phyloP scores from a whole-genome alignment of 1,284 basidiomycete species.

The Amylostereum areolatum region DNA sequence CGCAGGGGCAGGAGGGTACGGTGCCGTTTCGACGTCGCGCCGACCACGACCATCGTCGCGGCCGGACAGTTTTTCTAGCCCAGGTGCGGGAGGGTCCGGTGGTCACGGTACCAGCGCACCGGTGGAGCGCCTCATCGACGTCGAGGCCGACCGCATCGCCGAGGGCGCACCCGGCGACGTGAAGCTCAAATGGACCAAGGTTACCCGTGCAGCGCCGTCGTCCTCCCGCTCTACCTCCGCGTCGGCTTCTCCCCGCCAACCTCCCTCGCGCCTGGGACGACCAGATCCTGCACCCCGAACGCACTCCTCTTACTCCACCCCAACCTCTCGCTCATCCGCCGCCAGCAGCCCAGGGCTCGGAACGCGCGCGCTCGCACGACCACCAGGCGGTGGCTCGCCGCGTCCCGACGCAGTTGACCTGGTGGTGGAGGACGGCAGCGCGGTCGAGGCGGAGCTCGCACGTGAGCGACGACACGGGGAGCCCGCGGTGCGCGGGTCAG shows the following conservation, averaged over 20 bases:
- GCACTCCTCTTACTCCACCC: not conserved
- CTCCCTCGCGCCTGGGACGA: constrained; percentile 6
- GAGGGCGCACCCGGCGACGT: constrained; percentile 29
- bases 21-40: constrained; percentile 9
- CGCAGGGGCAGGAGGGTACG: constrained; percentile 33
- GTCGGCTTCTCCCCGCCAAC: constrained; percentile 1
- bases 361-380: constrained; percentile 28
- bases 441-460: constrained; percentile 42
- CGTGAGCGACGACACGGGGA: constrained; percentile 51
- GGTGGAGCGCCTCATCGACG: constrained; percentile 30
- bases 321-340: constrained; percentile 1
- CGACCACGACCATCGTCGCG: too few relatives aligned
- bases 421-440: constrained; percentile 56
- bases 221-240: not conserved
- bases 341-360: constrained; percentile 20
- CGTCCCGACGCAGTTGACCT: constrained; percentile 77
- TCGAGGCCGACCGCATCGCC: constrained; percentile 32
- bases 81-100: not conserved
- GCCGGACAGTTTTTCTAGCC: too few relatives aligned
- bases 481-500: constrained; percentile 33
- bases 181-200: constrained; percentile 43
- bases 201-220: not conserved
- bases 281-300: constrained; percentile 1
- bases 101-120: not conserved
- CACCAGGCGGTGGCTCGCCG: constrained; percentile 32